These are phyloP conservation scores for Pythium monospermum DNA, from an alignment of 352 stramenopile species.

Conservation along the genomic window DNA sequence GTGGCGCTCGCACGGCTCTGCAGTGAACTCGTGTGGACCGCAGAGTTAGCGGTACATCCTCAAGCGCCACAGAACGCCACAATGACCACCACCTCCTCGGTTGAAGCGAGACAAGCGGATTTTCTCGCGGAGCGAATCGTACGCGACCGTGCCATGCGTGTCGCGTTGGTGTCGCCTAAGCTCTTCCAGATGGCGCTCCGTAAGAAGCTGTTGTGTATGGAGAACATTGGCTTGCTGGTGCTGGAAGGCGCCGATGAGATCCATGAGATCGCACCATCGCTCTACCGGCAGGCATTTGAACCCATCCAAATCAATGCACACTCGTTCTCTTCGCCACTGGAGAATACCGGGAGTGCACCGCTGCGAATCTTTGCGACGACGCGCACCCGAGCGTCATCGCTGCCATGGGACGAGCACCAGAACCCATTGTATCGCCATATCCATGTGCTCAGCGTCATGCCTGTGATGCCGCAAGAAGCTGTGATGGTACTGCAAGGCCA, in stretches of 20 bases:
- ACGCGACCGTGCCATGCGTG: constrained; percentile 16
- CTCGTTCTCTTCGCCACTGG: not conserved
- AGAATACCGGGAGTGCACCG: not conserved
- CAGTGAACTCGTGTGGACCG: constrained; percentile 30
- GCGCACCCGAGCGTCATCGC: constrained; percentile 36
- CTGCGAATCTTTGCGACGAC: constrained; percentile 61
- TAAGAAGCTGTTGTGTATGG: constrained; percentile 21
- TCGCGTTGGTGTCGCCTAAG: constrained; percentile 45
- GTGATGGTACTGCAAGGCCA: constrained; percentile 15
- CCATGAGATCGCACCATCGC: constrained; percentile 49
- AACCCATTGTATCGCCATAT: constrained; percentile 65
- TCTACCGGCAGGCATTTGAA: constrained; percentile 38
- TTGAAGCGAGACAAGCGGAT: not conserved
- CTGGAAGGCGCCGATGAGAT: constrained; percentile 67
- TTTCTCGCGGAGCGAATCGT: constrained; percentile 21
- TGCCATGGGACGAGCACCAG: constrained; percentile 35
- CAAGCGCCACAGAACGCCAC: not conserved
- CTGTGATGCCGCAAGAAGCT: constrained; percentile 25
- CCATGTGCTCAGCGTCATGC: constrained; percentile 55
- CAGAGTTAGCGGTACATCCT: not conserved
- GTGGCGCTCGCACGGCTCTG: constrained; percentile 41
- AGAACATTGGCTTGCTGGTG: constrained; percentile 41
- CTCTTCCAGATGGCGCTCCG: constrained; percentile 38
- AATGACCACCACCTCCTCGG: not conserved
- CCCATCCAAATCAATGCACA: constrained; percentile 12